Evolutionary conservation across 2,329 filamentous ascomycete genomes (phyloP), one percentile per base, ranked within the genome.

Genomic region (Parastagonospora nodorum): DNA sequence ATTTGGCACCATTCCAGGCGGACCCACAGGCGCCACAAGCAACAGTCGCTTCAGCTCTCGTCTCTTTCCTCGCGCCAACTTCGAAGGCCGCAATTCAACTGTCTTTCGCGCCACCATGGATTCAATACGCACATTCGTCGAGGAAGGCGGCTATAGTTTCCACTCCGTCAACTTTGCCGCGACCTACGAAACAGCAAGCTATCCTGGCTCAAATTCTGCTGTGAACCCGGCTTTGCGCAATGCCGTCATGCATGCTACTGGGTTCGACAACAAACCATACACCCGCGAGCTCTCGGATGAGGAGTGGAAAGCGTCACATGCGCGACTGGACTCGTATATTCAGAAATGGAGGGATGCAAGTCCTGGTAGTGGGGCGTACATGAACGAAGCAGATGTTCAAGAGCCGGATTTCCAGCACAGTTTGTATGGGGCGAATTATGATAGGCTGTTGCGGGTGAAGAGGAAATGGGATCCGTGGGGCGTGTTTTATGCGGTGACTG

Each of bases 361-460:
- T 16, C 62, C 65, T 6, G 57, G 53, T 1, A 55, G 58, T 16
- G 73, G 71, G 1, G 69, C 69, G 12, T 68, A 76, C 44, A 49
- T 73, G 63, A 76, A 76, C 36, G 69, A 73, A 50, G 67, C 57
- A 2, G 60, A 69, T 48, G 49, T 56, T 1, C 57, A 62, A 12
- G 67, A 70, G 42, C 66, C 64, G 11, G 51, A 64, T 28, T 69
- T 61, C 24, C 58, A 67, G 45, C 36, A 62, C 9, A 60, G 59
- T 27, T 61, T 67, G 28, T 71, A 63, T 47, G 68, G 68, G 1
- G 30, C 31, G 11, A 64, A 65, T 37, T 72, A 71, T 45, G 53
- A 48, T 7, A 50, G 50, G 12, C 19, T 72, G 31, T 43, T 62
- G 27, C 30, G 37, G 8, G 59, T 68, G 14, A 69, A 68, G 50